Conservation (phyloP, 192 early-diverging fungal species). For the Coemansia sp. region DNA sequence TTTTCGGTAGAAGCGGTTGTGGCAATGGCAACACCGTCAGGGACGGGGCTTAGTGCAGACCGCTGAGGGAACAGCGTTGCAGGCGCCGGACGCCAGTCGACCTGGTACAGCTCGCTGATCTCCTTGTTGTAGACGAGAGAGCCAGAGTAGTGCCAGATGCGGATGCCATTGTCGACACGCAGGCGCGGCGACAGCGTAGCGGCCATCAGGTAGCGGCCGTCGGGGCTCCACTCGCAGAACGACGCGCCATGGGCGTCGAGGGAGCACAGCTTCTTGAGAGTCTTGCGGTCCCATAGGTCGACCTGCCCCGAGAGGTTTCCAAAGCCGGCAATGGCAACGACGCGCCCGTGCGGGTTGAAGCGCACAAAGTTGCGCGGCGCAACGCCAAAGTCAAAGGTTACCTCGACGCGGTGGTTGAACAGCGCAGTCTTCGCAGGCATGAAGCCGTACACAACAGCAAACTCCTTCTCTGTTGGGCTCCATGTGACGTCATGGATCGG, state of each 20-base stretch:
- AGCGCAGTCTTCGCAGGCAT: constrained; percentile 93
- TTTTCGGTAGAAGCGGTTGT: constrained; percentile 30
- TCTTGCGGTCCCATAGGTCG: constrained; percentile 91
- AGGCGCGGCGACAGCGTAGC: constrained; percentile 89
- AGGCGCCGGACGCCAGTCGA: constrained; percentile 67
- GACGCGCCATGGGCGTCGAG: constrained; percentile 83
- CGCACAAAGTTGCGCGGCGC: constrained; percentile 85
- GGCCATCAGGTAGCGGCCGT: constrained; percentile 90
- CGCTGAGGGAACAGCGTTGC: constrained; percentile 75
- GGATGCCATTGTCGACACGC: constrained; percentile 97
- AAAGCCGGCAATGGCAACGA: constrained; percentile 89
- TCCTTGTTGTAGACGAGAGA: constrained; percentile 72
- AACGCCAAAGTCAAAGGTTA: constrained; percentile 80
- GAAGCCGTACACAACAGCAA: constrained; percentile 90
- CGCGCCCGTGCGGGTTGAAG: constrained; percentile 88
- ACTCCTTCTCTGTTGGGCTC: constrained; percentile 96
- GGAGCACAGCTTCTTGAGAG: constrained; percentile 77
- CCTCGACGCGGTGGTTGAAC: constrained; percentile 86
- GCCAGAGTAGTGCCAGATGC: constrained; percentile 95
- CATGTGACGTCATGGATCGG: constrained; percentile 96
- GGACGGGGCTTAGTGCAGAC: constrained; percentile 70
- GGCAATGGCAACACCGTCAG: constrained; percentile 53
- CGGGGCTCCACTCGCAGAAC: constrained; percentile 86
- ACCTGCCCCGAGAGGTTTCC: constrained; percentile 93
- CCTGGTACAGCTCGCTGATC: constrained; percentile 87